Base-by-base conservation (phyloP, 257 asterid species). In the Petunia secreta region DNA sequence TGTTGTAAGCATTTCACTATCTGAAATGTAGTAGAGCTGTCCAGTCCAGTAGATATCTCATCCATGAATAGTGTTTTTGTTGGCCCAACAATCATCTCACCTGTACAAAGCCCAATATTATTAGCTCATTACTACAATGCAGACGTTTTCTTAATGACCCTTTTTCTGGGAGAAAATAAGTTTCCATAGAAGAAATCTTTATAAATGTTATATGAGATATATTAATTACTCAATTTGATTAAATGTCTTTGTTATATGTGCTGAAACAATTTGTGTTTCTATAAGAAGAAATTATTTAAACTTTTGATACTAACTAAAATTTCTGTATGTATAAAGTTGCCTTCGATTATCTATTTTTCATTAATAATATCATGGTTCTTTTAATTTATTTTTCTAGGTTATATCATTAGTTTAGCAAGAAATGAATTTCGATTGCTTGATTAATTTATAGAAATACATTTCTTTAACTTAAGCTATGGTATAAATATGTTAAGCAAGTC, bases 51-150 rank as follows among this genome's bases (percentile, higher is more conserved):
- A 5, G 96, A 91, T 78, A 92, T 92, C 84, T 92, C 97, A 53
- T 92, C 97, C 97, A 92, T 91, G 41, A 91, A 89, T 11, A 91
- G 77, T 36, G 92, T 86, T 82, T 85, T 91, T 6, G 93, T 87
- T 78, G 94, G 96, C 64, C 97, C 96, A 58, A 92, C 96, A 59
- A 91, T 84, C 89, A 92, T 92, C 84, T 92, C 97, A 46, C 97
- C 97, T 91, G 89, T 53, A 62, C 82, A 68, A 80, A 75, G 54
- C 40, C 59, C 79, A 75, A 8, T 53, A 50, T 8, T 9, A 0
- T 6, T 69, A 44, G 36, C 36, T 11, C 53, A 77, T 40, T 80
- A 16, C 15, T 7, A 13, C 6, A 3, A 25, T 62, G 11, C 39
- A 10, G 25, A 25, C 25, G 25, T 25, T 8, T 63, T 63, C 39